Conservation (phyloP, 2,329 filamentous ascomycete genomes). For the Trichocomaceae sp. region DNA sequence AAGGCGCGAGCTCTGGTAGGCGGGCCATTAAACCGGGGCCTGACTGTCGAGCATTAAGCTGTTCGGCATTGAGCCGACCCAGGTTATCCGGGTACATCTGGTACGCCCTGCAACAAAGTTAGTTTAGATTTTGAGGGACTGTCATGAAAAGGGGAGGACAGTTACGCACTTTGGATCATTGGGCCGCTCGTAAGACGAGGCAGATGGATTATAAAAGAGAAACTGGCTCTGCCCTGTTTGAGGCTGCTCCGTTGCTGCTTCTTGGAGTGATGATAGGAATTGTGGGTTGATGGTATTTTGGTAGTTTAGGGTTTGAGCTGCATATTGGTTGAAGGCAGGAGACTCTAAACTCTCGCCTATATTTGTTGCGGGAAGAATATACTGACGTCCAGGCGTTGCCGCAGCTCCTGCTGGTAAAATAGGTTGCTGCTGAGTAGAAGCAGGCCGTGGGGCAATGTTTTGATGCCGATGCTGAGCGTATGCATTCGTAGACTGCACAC, state of each 20-base stretch:
- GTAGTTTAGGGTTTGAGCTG: conserved; percentile 17
- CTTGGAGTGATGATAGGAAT: conserved; percentile 27
- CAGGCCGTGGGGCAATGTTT: conserved; percentile 18
- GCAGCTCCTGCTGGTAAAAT: conserved; percentile 1
- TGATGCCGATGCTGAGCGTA: conserved; percentile 22
- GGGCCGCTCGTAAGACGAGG: conserved; percentile 20
- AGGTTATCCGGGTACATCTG: conserved; percentile 11
- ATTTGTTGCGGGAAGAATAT: conserved; percentile 23
- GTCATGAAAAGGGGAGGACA: conserved; percentile 7
- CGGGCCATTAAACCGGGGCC: conserved; percentile 1
- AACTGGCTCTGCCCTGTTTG: conserved; percentile 22
- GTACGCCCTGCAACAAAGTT: conserved; percentile 6
- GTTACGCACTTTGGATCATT: conserved; percentile 25
- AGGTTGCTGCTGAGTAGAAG: conserved; percentile 15
- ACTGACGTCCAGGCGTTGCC: conserved; percentile 20
- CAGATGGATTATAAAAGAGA: conserved; percentile 23
- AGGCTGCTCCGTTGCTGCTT: conserved; percentile 19
- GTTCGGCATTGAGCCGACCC: conserved; percentile 9
- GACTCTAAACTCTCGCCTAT: conserved; percentile 13
- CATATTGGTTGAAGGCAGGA: conserved; percentile 26
- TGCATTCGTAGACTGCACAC: conserved; percentile 22
- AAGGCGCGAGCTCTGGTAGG: conserved; percentile 10
- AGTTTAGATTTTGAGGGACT: conserved; percentile 13
- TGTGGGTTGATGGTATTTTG: conserved; percentile 37
- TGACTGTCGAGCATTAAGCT: conserved; percentile 10